A percentile compares a stretch with the other conserved stretches of the same genome.
These are phyloP conservation scores for Pythium oligandrum DNA, from an alignment of 352 stramenopile genomes.

Conservation along the genomic window DNA sequence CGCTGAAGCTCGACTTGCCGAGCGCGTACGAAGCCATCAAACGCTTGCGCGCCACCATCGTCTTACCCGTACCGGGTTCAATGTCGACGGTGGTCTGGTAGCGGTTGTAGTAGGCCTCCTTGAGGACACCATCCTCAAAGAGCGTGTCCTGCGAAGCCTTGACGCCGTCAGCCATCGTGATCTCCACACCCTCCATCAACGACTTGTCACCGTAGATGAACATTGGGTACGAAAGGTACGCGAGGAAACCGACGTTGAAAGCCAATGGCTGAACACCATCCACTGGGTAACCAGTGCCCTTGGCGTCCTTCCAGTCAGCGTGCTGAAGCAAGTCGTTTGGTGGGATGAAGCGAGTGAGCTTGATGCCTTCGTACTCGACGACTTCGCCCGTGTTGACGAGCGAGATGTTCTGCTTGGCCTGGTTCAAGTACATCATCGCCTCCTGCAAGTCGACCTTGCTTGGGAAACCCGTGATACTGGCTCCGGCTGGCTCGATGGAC, in stretches of 20 bases:
- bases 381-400: constrained; percentile 33
- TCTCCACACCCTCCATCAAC: constrained; percentile 36
- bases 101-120: constrained; percentile 30
- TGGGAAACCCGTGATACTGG: constrained; percentile 43
- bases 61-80: constrained; percentile 64
- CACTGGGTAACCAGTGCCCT: constrained; percentile 48
- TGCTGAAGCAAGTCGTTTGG: constrained; percentile 32
- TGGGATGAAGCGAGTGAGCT: constrained; percentile 46
- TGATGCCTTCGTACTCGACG: constrained; percentile 40
- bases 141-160: constrained; percentile 32
- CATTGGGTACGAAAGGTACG: constrained; percentile 65
- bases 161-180: constrained; percentile 50
- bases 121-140: constrained; percentile 44
- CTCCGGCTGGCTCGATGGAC: constrained; percentile 30
- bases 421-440: constrained; percentile 41
- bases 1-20: constrained; percentile 32
- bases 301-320: constrained; percentile 19
- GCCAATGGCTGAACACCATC: constrained; percentile 61
- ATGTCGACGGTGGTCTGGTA: constrained; percentile 69
- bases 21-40: constrained; percentile 55
- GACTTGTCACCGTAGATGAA: constrained; percentile 57
- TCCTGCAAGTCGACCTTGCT: constrained; percentile 24
- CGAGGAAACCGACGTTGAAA: constrained; percentile 64
- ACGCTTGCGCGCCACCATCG: constrained; percentile 61
- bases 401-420: constrained; percentile 45